A percentile compares a stretch with the other conserved stretches of the same genome.
Conservation (phyloP, 768 basidiomycete species). For the Boletus reticulatus region DNA sequence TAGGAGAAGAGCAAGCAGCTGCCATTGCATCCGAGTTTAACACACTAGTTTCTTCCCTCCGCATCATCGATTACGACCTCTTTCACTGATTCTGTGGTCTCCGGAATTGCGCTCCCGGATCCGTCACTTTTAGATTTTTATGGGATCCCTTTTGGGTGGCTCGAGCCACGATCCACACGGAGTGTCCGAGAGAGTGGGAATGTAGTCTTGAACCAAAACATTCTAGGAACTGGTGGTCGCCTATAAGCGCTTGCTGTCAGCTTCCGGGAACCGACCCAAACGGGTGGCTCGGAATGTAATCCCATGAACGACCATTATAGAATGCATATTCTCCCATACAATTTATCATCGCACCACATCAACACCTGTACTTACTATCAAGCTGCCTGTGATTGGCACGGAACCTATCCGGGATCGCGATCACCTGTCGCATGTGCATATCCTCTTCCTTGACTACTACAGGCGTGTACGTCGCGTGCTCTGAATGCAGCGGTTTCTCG, state of each 20-base stretch:
- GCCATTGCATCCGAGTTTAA: conserved; percentile 48
- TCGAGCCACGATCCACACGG: background rate
- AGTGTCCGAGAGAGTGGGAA: background rate
- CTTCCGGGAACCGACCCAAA: too few species aligned
- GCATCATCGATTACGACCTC: conserved; percentile 64
- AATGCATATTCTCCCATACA: background rate
- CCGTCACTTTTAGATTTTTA: background rate
- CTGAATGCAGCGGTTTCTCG: background rate
- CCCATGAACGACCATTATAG: conserved; percentile 1
- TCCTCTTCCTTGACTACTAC: background rate
- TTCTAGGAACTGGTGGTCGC: too few species aligned
- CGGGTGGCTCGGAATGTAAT: background rate
- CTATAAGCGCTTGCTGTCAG: too few species aligned
- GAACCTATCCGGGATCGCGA: background rate
- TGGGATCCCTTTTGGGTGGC: background rate
- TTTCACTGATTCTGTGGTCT: conserved; percentile 49
- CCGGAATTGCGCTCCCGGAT: background rate
- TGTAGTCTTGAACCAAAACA: too few species aligned
- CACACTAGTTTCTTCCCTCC: conserved; percentile 53
- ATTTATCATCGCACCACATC: background rate
- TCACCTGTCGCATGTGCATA: background rate
- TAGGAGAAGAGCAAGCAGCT: conserved; percentile 34
- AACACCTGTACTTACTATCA: background rate
- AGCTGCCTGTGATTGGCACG: too few species aligned
- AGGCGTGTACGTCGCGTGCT: background rate